Evolutionary conservation across 225 moss, liverwort and hornwort species (phyloP), one percentile per base, ranked within the genome.

Genomic region (Ulota crispa): DNA sequence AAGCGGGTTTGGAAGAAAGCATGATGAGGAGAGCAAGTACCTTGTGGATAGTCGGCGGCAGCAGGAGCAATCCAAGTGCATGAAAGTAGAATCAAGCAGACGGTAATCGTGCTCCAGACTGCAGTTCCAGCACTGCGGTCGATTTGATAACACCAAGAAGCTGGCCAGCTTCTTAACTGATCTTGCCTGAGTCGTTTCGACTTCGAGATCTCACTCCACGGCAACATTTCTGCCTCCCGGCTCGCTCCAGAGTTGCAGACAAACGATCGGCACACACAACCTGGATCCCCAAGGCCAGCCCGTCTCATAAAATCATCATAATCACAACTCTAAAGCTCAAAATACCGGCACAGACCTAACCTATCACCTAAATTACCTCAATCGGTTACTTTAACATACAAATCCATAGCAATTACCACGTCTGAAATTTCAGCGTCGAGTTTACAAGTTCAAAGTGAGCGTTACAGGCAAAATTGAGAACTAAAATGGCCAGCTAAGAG

Each of bases 61-160:
- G 47, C 81, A 41, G 73, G 76, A 55, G 71, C 80, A 81, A 85
- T 72, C 81, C 64, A 52, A 68, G 61, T 30, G 73, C 67, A 73
- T 13, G 42, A 69, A 16, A 80, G 80, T n/a, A 80, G 61, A 61
- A 43, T n/a, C 77, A 78, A 50, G 64, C 42, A 85, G 60, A 78
- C 50, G 66, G 45, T 18, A 66, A 50, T 61, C 73, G 53, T 43
- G 68, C 80, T 80, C 68, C 79, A 68, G 39, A 11, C 28, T 62
- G 53, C 28, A 62, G 19, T 68, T 61, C 61, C 24, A 53, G 4
- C 69, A 63, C 75, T 9, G 8, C 15, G 28, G 23, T 72, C 66
- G 43, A 69, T 64, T 54, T 43, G 78, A 45, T 21, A 19, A 31
- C 53, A 71, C 11, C 42, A 59, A 84, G 68, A 69, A 39, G 43